Evolutionary conservation across 2,329 filamentous ascomycete species (phyloP).

Genomic region (Monilinia aucupariae): DNA sequence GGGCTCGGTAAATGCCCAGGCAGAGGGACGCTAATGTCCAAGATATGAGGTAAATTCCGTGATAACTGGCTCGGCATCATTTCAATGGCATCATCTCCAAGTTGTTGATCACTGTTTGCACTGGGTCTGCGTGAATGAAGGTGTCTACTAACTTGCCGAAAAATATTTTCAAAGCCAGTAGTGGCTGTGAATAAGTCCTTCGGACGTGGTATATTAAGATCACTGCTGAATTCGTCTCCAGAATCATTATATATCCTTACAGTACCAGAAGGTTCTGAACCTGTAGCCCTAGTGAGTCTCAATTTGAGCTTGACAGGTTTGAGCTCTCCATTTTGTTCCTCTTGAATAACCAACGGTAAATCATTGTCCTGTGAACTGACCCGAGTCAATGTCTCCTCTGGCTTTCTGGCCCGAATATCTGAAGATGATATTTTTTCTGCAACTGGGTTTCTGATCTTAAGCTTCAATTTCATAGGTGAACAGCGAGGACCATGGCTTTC

Average conservation of each 20-base stretch:
- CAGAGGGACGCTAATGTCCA: conserved; percentile 13
- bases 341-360: conserved; percentile 11
- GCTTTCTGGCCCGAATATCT: conserved; percentile 24
- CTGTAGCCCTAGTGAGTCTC: conserved; percentile 31
- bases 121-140: conserved; percentile 29
- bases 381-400: conserved; percentile 28
- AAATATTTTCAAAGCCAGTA: conserved; percentile 30
- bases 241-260: conserved; percentile 30
- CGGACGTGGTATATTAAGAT: conserved; percentile 29
- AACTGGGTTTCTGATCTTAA: conserved; percentile 16
- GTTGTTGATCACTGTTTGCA: conserved; percentile 21
- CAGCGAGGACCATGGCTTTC: conserved; percentile 5
- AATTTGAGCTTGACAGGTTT: conserved; percentile 30
- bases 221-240: conserved; percentile 22
- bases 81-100: conserved; percentile 11
- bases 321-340: conserved; percentile 6
- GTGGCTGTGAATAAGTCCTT: conserved; percentile 34
- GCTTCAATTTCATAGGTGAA: conserved; percentile 27
- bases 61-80: conserved; percentile 8
- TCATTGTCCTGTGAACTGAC: conserved; percentile 19
- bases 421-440: conserved; percentile 21
- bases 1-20: conserved; percentile 23
- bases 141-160: conserved; percentile 31
- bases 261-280: conserved; percentile 29
- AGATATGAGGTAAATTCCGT: conserved; percentile 16